Conservation (phyloP, 306 rosid species). For the Echinosophora koreensis region DNA sequence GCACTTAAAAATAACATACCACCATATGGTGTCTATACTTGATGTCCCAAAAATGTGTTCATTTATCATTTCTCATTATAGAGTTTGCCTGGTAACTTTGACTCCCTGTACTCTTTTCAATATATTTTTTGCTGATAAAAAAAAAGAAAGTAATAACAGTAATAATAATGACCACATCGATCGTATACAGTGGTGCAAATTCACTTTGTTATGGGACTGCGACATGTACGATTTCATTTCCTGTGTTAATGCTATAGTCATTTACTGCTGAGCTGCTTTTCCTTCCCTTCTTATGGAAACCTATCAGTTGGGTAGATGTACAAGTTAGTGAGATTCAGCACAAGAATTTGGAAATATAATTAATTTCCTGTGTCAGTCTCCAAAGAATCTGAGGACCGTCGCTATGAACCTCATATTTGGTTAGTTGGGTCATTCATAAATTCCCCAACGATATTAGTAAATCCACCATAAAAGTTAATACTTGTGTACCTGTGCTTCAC, state of each 20-base stretch:
- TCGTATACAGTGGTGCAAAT: not conserved
- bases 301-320: constrained; percentile 23
- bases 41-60: too few relatives aligned
- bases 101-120: too few relatives aligned
- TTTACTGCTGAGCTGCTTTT: constrained; percentile 15
- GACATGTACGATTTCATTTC: not conserved
- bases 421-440: constrained; percentile 48
- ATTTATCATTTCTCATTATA: too few relatives aligned
- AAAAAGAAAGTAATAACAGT: too few relatives aligned
- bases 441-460: constrained; percentile 44
- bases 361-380: constrained; percentile 44
- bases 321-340: not conserved
- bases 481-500: constrained; percentile 7
- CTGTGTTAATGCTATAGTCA: constrained; percentile 9
- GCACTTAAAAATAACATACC: too few relatives aligned
- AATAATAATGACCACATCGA: not conserved
- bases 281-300: constrained; percentile 27
- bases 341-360: constrained; percentile 36
- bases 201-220: not conserved
- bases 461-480: constrained; percentile 29
- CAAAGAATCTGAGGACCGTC: constrained; percentile 34
- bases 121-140: too few relatives aligned
- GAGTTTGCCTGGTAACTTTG: too few relatives aligned
- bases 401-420: constrained; percentile 3
- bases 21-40: too few relatives aligned